Evolutionary conservation across 176 grass and related monocot genomes (phyloP), one percentile per base, ranked within the genome.

Genomic region (Neostapfia colusana): DNA sequence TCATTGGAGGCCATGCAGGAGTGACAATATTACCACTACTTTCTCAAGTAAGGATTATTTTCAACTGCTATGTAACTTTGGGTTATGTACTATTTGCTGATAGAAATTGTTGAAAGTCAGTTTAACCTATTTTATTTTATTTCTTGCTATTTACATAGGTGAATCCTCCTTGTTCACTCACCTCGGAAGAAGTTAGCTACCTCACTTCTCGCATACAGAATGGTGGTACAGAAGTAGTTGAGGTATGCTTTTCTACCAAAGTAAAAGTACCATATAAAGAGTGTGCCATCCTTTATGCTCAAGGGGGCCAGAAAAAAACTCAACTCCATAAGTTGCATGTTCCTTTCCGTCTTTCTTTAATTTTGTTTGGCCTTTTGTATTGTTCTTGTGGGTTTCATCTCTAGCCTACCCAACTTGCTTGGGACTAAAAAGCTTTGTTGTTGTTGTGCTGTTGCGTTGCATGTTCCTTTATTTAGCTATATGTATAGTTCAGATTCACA

Each of bases 161-260:
- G 35, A 91, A 81, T 70, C 91, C 88, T 69, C 55, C 94, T 65
- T 87, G 81, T 37, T 91, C 82, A 5, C 93, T 93, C 65, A 89
- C 91, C 7, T 43, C 81, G 10, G 86, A 97, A 88, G 88, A 97
- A 51, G 71, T 97, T 46, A 67, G 59, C 27, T 89, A 93, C 65
- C 91, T 97, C 50, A 97, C 93, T 31, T 56, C 80, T 79, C 90
- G 86, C 63, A 89, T 97, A 83, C 94, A 97, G 74, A 97, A 97
- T 89, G 91, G 94, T 72, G 94, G 94, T 44, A 97, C 88, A 73
- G 91, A 97, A 88, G 88, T 93, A 12, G 91, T 97, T 31, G 91
- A 97, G 94, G 94, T 97, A 93, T 75, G 27, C 31, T 26, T 51
- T 63, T 67, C 27, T 83, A 5, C 43, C n/a, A n/a, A n/a, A n/a